Evolutionary conservation across 1,139 yeast genomes (phyloP).

Genomic region (Candida tropicalis): DNA sequence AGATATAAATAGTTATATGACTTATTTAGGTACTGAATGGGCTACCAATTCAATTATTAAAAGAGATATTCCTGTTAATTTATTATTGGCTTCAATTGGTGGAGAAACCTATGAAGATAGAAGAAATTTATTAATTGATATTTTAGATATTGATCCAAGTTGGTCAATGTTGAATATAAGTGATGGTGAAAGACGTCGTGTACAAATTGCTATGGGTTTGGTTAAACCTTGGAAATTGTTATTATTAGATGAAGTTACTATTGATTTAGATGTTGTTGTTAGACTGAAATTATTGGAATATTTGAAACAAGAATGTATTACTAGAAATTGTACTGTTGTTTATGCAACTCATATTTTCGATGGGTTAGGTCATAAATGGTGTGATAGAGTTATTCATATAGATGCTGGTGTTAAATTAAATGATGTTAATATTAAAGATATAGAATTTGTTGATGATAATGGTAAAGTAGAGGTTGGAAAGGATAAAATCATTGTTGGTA

Average conservation of each 20-base stretch:
- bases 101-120: conserved; percentile 74
- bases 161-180: conserved; percentile 95
- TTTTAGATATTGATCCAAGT: conserved; percentile 79
- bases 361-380: conserved; percentile 83
- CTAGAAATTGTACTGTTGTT: conserved; percentile 69
- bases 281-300: conserved; percentile 73
- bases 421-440: conserved; percentile 24
- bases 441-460: conserved; percentile 20
- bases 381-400: conserved; percentile 81
- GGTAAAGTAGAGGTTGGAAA: conserved; percentile 19
- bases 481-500: conserved; percentile 34
- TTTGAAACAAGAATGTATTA: conserved; percentile 66
- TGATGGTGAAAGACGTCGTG: conserved; percentile 94
- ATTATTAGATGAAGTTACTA: conserved; percentile 91
- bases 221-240: conserved; percentile 86
- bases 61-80: conserved; percentile 84
- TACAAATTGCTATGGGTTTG: conserved; percentile 91
- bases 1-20: conserved; percentile 50
- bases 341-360: conserved; percentile 98
- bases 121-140: conserved; percentile 70
- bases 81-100: conserved; percentile 80
- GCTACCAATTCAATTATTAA: conserved; percentile 88
- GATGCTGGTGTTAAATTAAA: conserved; percentile 57
- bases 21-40: conserved; percentile 97
- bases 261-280: conserved; percentile 91